Evolutionary conservation across 1,139 yeast species (phyloP), one percentile per base, ranked within the genome.

Genomic region (Debaryomycetaceae sp.): DNA sequence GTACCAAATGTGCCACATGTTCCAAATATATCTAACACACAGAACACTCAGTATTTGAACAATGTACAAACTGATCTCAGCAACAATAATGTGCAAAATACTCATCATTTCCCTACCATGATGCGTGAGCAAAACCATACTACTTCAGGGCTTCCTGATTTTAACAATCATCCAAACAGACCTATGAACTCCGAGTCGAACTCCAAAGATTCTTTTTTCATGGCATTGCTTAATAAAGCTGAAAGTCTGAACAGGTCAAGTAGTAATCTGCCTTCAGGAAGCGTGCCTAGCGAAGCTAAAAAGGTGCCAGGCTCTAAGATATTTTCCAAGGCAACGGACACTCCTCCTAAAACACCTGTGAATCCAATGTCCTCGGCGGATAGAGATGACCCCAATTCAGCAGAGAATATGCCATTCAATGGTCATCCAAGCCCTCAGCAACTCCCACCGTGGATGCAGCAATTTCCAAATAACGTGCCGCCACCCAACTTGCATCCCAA

Each of bases 151-250:
- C 20, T 17, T 17, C 20, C 20, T 17, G 20, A 17, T 17, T 17
- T 17, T 17, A 23, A 8, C 52, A 38, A 34, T 45, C 30, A n/a
- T 40, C 34, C 43, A 56, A 49, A 9, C 55, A 50, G 27, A 35
- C 11, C 44, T 24, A 5, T 47, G 40, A 37, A 11, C 4, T 11
- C 20, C 22, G 40, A 38, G 39, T 23, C 38, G 36, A n/a, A 42
- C 34, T 34, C 42, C 24, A 76, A 77, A 51, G 83, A 79, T 48
- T 64, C 76, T 5, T 81, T 81, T 50, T 79, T 81, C 58, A 68
- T 75, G 67, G 77, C 85, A 0, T 63, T 81, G 45, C 60, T 80
- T 56, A 67, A 65, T 40, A 27, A 27, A 27, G 31, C 31, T 27
- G 31, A 27, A 27, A 27, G 31, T 11, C 31, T 27, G 31, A 27